Percentiles rank a stretch among this genome's conserved stretches.
These are phyloP conservation scores for Trypanosomatidae sp. DNA, from an alignment of 208 protist genomes.

Conservation along the genomic window DNA sequence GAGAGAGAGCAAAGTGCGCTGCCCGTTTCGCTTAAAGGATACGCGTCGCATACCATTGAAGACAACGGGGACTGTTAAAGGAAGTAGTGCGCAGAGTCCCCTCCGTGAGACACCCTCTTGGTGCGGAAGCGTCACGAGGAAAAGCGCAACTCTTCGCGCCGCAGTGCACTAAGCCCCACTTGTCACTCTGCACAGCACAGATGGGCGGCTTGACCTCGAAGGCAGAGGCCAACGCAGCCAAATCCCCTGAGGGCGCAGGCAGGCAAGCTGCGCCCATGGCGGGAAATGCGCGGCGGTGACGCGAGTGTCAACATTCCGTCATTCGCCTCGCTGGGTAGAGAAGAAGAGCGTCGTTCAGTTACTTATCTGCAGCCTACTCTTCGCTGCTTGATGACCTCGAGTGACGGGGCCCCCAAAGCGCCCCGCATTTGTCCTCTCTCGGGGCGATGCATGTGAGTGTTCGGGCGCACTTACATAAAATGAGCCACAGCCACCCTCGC, in stretches of 20 bases:
- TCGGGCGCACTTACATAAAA: background rate
- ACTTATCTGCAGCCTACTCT: background rate
- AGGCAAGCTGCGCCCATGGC: background rate
- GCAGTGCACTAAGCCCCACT: background rate
- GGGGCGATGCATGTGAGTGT: background rate
- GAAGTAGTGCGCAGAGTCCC: background rate
- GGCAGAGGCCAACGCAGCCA: background rate
- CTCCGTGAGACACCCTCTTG: background rate
- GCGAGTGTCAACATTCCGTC: background rate
- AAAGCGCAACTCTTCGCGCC: background rate
- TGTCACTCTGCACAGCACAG: background rate
- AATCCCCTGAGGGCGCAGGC: background rate
- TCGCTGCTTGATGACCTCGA: background rate
- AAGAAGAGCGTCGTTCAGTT: constrained; percentile 3
- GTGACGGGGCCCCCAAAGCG: background rate
- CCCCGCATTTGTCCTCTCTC: background rate
- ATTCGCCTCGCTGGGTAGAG: background rate
- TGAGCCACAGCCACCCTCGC: background rate
- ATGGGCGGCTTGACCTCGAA: background rate
- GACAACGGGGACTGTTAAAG: background rate
- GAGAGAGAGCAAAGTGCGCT: background rate
- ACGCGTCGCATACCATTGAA: background rate
- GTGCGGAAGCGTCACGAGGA: background rate
- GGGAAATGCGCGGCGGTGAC: background rate
- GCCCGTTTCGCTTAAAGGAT: background rate